A percentile compares a stretch with the other conserved stretches of the same genome.
Evolutionary conservation across 208 protist species (phyloP).

Genomic region (Trichomonas gallinae): DNA sequence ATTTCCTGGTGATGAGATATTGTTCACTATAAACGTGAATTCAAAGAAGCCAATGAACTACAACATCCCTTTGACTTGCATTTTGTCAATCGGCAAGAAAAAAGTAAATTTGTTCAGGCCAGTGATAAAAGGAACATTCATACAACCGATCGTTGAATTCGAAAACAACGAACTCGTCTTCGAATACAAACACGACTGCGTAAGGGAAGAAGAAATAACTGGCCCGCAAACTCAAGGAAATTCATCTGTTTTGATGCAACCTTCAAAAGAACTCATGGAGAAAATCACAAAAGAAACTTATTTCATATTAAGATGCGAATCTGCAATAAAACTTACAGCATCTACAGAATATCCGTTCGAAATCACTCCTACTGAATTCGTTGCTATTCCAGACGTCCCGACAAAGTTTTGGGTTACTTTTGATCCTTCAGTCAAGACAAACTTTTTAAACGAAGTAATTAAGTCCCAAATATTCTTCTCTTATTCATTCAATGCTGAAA

Average conservation of each 20-base stretch:
- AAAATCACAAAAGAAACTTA: background rate
- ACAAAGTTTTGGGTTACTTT: background rate
- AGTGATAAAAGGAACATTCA: background rate
- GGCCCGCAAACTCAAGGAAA: background rate
- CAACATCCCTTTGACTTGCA: background rate
- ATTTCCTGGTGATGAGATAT: background rate
- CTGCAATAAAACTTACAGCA: background rate
- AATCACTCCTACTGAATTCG: background rate
- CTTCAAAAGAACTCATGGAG: background rate
- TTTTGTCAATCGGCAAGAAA: background rate
- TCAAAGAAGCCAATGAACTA: background rate
- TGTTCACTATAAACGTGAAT: background rate
- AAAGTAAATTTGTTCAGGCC: background rate
- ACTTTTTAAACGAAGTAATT: background rate
- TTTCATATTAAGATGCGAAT: background rate
- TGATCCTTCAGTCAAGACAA: background rate
- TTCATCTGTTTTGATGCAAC: background rate
- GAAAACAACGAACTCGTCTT: background rate
- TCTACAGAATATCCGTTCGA: background rate
- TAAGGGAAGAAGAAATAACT: background rate
- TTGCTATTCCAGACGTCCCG: background rate
- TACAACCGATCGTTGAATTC: background rate
- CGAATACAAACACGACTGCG: background rate
- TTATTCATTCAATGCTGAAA: background rate
- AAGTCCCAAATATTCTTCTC: background rate